Evolutionary conservation across 208 protist genomes (phyloP), one percentile per base, ranked within the genome.

Genomic region (Leishmania amazonensis): DNA sequence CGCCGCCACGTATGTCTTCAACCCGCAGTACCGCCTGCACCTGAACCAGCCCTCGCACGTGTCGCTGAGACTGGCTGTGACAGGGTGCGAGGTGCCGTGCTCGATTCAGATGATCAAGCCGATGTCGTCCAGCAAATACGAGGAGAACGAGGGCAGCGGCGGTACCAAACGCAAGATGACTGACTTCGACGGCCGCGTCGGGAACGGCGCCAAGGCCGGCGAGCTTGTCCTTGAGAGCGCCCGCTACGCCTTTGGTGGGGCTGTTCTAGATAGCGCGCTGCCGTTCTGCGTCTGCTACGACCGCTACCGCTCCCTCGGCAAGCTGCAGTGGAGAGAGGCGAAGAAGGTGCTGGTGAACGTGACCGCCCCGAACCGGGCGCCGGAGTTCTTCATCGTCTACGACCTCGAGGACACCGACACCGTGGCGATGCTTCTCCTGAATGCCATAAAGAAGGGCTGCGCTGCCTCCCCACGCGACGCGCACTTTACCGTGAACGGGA

Each of bases 11-110:
- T 95, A 94, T 81, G 87, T 93, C 75, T 96, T 90, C 86, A 87
- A 87, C 62, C 84, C 89, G 49, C 94, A 97, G 84, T 97, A 96
- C 86, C 45, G 76, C n/a, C 85, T 97, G 24, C 86, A 82, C 31
- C 79, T 97, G 1, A 76, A 79, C 21, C 87, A 89, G 70, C 85
- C 93, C n/a, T 87, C 90, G 40, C 86, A 89, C 79, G 54, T 95
- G 53, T 94, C 90, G 28, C 82, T 91, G 76, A 86, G 91, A 0
- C 81, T 94, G 76, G 76, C 89, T 85, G 85, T 87, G 53, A 75
- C 80, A 2, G 78, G 73, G 47, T 78, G 80, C 73, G 83, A 81
- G 49, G 80, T 87, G 76, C 81, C 84, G 19, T 94, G 89, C 70
- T 85, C 65, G 68, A 78, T 84, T 35, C 78, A 89, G 85, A 76